Conservation (phyloP, 768 basidiomycete genomes). For the Macrolepiota fuliginosa region DNA sequence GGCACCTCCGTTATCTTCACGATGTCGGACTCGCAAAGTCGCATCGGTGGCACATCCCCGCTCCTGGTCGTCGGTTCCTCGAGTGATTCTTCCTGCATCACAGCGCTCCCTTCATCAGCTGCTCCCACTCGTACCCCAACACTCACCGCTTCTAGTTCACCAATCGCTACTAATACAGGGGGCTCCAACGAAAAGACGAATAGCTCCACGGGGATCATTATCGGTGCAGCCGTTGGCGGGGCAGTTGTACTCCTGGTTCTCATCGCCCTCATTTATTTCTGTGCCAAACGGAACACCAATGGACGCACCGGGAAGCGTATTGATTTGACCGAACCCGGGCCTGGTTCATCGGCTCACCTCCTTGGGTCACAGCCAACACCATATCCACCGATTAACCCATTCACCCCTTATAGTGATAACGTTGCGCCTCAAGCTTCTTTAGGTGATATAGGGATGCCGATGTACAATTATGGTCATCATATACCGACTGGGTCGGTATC, state of each 20-base stretch:
- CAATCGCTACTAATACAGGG: not conserved
- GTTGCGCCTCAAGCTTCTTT: not conserved
- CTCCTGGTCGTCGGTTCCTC: constrained; percentile 20
- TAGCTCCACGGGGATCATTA: constrained; percentile 13
- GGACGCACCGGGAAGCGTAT: constrained; percentile 7
- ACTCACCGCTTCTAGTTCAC: not conserved
- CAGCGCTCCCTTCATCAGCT: not conserved
- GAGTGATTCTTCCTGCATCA: constrained; percentile 21
- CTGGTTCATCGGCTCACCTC: constrained; percentile 5
- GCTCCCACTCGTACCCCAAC: constrained; percentile 9
- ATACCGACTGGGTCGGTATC: not conserved
- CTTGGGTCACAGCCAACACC: constrained; percentile 6
- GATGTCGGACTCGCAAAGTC: constrained; percentile 22
- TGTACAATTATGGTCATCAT: not conserved
- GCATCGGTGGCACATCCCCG: constrained; percentile 23
- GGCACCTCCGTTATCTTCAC: constrained; percentile 23
- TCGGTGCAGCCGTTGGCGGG: constrained; percentile 18
- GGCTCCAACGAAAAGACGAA: not conserved
- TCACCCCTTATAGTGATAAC: constrained; percentile 3
- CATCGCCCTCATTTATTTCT: constrained; percentile 13
- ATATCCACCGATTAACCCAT: constrained; percentile 1
- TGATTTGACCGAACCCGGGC: constrained; percentile 9
- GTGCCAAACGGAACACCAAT: constrained; percentile 14
- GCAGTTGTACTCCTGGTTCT: constrained; percentile 12
- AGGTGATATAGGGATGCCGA: not conserved